phyloP scores from a whole-genome alignment of 805 yeast genomes.

The Isabelozyma gotoi region DNA sequence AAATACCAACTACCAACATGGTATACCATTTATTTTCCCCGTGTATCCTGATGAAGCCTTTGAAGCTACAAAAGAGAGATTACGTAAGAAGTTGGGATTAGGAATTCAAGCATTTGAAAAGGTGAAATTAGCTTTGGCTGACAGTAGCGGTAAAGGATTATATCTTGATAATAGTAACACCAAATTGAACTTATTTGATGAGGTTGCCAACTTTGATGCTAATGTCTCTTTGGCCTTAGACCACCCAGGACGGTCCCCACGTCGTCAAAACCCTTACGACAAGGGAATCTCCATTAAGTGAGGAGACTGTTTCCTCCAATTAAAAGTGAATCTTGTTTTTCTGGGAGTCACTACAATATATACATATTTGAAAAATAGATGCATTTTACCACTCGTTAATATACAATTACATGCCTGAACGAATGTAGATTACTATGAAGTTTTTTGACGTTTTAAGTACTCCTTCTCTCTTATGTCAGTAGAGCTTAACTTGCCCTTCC shows the following conservation, averaged over 20 bases:
- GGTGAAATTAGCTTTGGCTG: constrained; percentile 62
- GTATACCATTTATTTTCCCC: constrained; percentile 83
- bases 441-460: neutral
- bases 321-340: too few species aligned
- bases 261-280: constrained; percentile 33
- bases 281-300: constrained; percentile 45
- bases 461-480: constrained; percentile 61
- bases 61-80: constrained; percentile 59
- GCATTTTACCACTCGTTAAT: neutral
- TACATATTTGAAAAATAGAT: neutral
- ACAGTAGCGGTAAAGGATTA: constrained; percentile 35
- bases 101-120: constrained; percentile 80
- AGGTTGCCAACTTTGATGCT: constrained; percentile 36
- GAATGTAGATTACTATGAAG: too few species aligned
- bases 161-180: constrained; percentile 53
- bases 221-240: constrained; percentile 72
- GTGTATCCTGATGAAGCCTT: constrained; percentile 67
- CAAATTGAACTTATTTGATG: constrained; percentile 54
- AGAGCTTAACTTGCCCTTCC: constrained; percentile 79
- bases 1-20: constrained; percentile 65
- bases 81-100: constrained; percentile 69
- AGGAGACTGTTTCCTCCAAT: neutral
- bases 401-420: too few species aligned
- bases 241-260: constrained; percentile 78
- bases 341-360: constrained; percentile 1